Evolutionary conservation across 306 rosid genomes (phyloP).

Genomic region (Arachis hypogaea): DNA sequence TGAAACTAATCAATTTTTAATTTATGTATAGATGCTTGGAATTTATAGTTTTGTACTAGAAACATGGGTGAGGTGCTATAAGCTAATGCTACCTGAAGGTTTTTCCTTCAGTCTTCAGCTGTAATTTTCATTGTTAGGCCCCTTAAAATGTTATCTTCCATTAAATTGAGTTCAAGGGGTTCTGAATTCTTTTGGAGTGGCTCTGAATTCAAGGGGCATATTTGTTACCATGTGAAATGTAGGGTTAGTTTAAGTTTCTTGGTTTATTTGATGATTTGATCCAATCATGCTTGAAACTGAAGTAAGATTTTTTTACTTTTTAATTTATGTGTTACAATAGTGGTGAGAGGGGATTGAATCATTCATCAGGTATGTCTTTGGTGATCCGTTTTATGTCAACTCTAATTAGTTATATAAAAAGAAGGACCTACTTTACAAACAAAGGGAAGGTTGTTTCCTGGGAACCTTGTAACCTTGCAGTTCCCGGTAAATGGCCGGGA

Average conservation of each 20-base stretch:
- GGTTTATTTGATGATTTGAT: slow-evolving; percentile 1
- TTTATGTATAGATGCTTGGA: slow-evolving; percentile 17
- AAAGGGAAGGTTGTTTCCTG: no score
- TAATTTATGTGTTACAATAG: slow-evolving; percentile 3
- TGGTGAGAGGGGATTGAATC: no score
- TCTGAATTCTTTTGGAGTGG: slow-evolving; percentile 17
- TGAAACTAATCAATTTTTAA: not conserved
- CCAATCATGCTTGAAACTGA: not conserved
- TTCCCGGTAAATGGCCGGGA: no score
- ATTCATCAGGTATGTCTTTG: no score
- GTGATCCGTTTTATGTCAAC: no score
- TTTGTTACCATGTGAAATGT: slow-evolving; percentile 4
- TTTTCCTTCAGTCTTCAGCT: slow-evolving; percentile 8
- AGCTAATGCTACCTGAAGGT: slow-evolving; percentile 13
- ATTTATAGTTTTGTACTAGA: not conserved
- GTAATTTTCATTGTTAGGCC: not conserved
- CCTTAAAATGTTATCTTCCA: slow-evolving; percentile 9
- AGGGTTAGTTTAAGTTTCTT: not conserved
- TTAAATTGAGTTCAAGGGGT: slow-evolving; percentile 26
- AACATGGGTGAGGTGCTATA: slow-evolving; percentile 6
- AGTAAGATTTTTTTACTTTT: slow-evolving; percentile 21
- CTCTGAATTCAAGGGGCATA: slow-evolving; percentile 21
- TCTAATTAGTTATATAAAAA: no score
- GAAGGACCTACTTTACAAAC: no score
- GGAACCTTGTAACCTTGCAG: no score